Evolutionary conservation across 176 grass and related monocot genomes (phyloP).

Genomic region (Otatea glauca): DNA sequence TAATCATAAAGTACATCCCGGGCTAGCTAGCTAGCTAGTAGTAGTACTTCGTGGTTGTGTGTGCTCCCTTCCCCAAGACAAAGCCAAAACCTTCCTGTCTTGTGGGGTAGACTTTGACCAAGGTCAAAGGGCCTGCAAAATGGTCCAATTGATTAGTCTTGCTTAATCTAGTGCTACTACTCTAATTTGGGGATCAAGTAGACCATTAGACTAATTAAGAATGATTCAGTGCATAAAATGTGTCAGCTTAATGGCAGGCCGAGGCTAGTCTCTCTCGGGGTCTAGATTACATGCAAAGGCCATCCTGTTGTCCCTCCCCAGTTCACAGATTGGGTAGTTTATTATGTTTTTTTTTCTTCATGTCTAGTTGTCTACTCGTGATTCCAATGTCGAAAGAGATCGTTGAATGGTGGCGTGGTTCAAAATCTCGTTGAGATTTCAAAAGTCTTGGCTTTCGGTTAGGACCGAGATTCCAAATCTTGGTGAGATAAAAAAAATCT

Average conservation of each 20-base stretch:
- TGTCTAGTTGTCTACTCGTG: too few relatives aligned
- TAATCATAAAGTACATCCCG: constrained; percentile 53
- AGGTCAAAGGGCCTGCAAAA: not conserved
- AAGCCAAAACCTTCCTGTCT: constrained; percentile 18
- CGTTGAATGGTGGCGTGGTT: too few relatives aligned
- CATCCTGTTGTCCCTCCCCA: not conserved
- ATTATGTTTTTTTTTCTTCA: too few relatives aligned
- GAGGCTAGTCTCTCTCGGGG: constrained; percentile 10
- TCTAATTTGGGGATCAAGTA: constrained; percentile 37
- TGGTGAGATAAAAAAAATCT: too few relatives aligned
- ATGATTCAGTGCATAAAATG: constrained; percentile 33
- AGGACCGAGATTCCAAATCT: too few relatives aligned
- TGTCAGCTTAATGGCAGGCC: constrained; percentile 41
- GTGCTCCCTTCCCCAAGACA: constrained; percentile 39
- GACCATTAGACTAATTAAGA: constrained; percentile 41
- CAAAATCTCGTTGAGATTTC: too few relatives aligned
- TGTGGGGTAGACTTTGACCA: constrained; percentile 34
- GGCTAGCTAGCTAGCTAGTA: not conserved
- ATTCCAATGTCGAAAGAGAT: too few relatives aligned
- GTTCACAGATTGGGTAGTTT: not conserved
- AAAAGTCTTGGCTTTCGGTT: too few relatives aligned
- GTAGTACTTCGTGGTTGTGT: not conserved
- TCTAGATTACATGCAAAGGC: constrained; percentile 29
- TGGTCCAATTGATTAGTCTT: not conserved
- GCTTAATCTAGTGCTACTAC: not conserved